These are phyloP conservation scores for Emericellopsis terricola DNA, from an alignment of 495 filamentous ascomycete genomes.

Conservation along the genomic window DNA sequence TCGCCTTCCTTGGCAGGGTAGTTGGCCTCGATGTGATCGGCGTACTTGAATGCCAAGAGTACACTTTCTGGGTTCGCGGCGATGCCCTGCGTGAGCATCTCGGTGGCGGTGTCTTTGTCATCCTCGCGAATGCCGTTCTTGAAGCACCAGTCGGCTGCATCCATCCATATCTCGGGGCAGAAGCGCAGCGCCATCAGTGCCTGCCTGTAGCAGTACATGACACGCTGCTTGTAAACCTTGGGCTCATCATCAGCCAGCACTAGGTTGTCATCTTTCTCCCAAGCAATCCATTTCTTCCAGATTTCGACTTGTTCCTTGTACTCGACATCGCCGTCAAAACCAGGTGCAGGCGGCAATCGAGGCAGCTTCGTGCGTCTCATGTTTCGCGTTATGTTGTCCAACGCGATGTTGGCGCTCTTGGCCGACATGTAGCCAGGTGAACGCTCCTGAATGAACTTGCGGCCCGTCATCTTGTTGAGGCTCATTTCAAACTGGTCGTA, in stretches of 20 bases:
- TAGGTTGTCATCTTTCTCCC: constrained; percentile 86
- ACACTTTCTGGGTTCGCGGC: constrained; percentile 87
- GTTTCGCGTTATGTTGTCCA: constrained; percentile 70
- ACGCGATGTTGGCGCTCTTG: constrained; percentile 60
- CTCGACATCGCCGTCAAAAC: constrained; percentile 74
- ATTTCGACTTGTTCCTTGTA: constrained; percentile 73
- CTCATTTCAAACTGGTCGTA: constrained; percentile 91
- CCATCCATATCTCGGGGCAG: constrained; percentile 89
- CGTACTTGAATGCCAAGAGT: constrained; percentile 71
- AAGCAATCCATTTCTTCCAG: constrained; percentile 85
- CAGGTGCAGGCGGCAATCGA: constrained; percentile 59
- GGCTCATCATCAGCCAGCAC: constrained; percentile 63
- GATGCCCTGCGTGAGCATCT: constrained; percentile 64
- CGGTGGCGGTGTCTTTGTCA: constrained; percentile 39
- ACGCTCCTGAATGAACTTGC: constrained; percentile 81
- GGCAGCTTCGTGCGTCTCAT: constrained; percentile 64
- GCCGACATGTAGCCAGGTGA: constrained; percentile 90
- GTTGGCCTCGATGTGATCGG: constrained; percentile 66
- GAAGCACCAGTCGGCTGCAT: constrained; percentile 86
- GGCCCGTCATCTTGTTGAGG: constrained; percentile 76
- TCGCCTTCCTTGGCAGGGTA: constrained; percentile 50
- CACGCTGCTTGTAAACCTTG: constrained; percentile 49
- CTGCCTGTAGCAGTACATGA: constrained; percentile 85
- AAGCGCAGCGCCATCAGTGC: constrained; percentile 86
- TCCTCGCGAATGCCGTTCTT: constrained; percentile 45